Evolutionary conservation across 257 asterid species (phyloP).

Genomic region (Ballota nigra): DNA sequence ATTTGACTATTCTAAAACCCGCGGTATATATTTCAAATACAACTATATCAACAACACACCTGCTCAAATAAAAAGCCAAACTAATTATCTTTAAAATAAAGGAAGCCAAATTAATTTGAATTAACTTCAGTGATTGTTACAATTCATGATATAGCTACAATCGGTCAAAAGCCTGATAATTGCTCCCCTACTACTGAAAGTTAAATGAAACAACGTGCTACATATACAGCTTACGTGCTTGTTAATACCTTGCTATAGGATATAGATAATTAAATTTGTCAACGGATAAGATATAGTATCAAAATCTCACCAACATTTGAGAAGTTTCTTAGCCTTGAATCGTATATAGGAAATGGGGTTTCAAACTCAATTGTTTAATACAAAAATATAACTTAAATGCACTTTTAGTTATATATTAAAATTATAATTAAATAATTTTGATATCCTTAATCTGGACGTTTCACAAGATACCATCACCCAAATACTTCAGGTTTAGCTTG

Average conservation of each 20-base stretch:
- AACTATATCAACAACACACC: neutral
- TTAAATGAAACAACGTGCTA: neutral
- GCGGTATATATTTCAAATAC: neutral
- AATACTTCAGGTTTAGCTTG: no score
- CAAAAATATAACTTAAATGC: no score
- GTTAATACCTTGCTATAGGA: neutral
- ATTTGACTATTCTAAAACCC: slow-evolving; percentile 1
- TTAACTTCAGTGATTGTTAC: slow-evolving; percentile 13
- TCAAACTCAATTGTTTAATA: neutral
- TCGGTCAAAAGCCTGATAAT: neutral
- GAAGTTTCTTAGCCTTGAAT: neutral
- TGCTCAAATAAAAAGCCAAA: neutral
- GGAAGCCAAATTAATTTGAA: neutral
- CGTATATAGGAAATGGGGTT: neutral
- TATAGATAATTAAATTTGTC: neutral
- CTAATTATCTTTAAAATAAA: no score
- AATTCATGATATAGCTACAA: neutral
- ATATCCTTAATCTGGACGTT: no score
- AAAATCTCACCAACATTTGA: neutral
- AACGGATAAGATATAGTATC: neutral
- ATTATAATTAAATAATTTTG: no score
- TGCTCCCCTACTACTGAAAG: neutral
- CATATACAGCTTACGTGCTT: neutral
- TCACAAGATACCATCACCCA: no score
- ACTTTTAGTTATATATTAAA: no score